These are phyloP conservation scores for Rostrohypoxylon terebratum DNA, from an alignment of 495 filamentous ascomycete species.

Conservation along the genomic window DNA sequence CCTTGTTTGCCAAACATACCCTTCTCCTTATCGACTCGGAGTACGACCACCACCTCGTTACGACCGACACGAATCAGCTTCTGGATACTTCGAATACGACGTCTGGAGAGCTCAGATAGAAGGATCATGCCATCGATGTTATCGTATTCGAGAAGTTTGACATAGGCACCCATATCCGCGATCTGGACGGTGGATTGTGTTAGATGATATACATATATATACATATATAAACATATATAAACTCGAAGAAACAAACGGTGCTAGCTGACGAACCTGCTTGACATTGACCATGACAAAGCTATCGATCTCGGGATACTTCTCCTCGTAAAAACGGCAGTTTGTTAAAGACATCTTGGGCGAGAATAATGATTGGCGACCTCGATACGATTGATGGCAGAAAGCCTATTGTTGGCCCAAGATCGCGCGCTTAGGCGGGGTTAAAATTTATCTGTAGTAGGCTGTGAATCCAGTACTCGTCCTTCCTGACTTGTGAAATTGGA, in stretches of 20 bases:
- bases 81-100: conserved; percentile 97
- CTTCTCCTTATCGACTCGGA: conserved; percentile 99
- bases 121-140: conserved; percentile 99
- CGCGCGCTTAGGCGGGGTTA: conserved; percentile 38
- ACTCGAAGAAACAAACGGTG: conserved; percentile 6
- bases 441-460: conserved; percentile 13
- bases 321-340: conserved; percentile 98
- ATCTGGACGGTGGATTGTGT: conserved; percentile 73
- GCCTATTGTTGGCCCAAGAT: conserved; percentile 39
- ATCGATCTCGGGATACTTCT: conserved; percentile 97
- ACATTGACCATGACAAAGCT: conserved; percentile 99
- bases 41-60: conserved; percentile 97
- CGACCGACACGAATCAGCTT: conserved; percentile 98
- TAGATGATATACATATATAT: too few relatives aligned
- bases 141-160: conserved; percentile 99
- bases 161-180: conserved; percentile 99
- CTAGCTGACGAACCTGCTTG: conserved; percentile 75
- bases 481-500: neutral
- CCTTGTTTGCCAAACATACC: conserved; percentile 61
- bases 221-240: too few relatives aligned
- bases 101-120: conserved; percentile 92
- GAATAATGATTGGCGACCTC: conserved; percentile 11
- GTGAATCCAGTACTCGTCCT: conserved; percentile 19
- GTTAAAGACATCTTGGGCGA: conserved; percentile 87
- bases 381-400: conserved; percentile 20